phyloP scores from a whole-genome alignment of 2,329 filamentous ascomycete genomes.

The Hawksworthiomyces lignivorus region DNA sequence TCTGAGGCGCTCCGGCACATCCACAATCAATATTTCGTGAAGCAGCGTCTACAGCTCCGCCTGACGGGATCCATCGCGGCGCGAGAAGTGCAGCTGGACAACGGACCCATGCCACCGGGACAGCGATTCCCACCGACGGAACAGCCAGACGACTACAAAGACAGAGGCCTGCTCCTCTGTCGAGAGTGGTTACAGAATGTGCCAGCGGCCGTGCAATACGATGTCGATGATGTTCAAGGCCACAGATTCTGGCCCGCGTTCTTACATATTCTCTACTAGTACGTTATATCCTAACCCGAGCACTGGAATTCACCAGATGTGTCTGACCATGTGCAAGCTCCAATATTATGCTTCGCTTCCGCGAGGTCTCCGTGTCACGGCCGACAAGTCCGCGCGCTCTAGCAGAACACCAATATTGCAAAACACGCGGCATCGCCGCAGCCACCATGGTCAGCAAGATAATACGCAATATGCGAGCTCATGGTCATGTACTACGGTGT shows the following conservation, averaged over 20 bases:
- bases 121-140: too few species aligned
- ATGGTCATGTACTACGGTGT: slow-evolving; percentile 11
- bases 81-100: slow-evolving; percentile 4
- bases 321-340: slow-evolving; percentile 4
- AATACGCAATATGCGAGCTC: slow-evolving; percentile 10
- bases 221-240: slow-evolving; percentile 8
- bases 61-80: slow-evolving; percentile 2
- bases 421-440: slow-evolving; percentile 12
- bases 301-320: too few species aligned
- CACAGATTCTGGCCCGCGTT: slow-evolving; percentile 10
- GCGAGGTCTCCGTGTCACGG: slow-evolving; percentile 10
- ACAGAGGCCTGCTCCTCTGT: slow-evolving; percentile 5
- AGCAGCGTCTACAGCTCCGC: slow-evolving; percentile 5
- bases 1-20: slow-evolving; percentile 3
- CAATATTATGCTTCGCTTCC: slow-evolving; percentile 14
- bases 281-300: neutral
- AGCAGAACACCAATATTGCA: slow-evolving; percentile 4
- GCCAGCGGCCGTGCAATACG: slow-evolving; percentile 6
- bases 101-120: too few species aligned
- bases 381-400: slow-evolving; percentile 3
- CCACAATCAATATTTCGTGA: slow-evolving; percentile 9
- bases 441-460: slow-evolving; percentile 14
- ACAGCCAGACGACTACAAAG: slow-evolving; percentile 3
- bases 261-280: slow-evolving; percentile 9
- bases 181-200: slow-evolving; percentile 1